Conservation (phyloP, 345 rosid species). For the Hirschfeldia incana region DNA sequence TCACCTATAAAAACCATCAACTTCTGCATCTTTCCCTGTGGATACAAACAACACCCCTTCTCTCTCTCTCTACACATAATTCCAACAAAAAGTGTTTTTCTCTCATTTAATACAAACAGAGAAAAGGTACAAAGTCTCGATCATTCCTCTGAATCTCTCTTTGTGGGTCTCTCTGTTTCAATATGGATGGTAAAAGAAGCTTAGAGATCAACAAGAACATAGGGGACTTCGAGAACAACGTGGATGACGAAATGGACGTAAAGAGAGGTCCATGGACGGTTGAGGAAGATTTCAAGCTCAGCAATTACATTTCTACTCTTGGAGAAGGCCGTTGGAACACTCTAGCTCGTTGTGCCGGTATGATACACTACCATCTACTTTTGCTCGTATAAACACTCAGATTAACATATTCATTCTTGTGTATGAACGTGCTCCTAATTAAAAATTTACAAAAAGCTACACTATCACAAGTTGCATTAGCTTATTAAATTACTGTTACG, state of each 20-base stretch:
- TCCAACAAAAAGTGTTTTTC: constrained; percentile 16
- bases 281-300: constrained; percentile 84
- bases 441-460: constrained; percentile 14
- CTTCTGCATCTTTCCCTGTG: constrained; percentile 25
- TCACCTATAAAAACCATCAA: constrained; percentile 34
- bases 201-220: constrained; percentile 30
- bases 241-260: constrained; percentile 59
- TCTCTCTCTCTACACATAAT: constrained; percentile 25
- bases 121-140: not conserved
- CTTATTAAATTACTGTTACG: not conserved
- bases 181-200: constrained; percentile 50
- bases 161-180: constrained; percentile 30
- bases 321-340: constrained; percentile 97
- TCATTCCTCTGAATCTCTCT: constrained; percentile 30
- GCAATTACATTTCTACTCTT: constrained; percentile 69
- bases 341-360: constrained; percentile 85
- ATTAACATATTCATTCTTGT: not conserved
- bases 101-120: not conserved
- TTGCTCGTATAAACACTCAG: not conserved
- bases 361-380: not conserved
- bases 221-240: constrained; percentile 17
- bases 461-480: constrained; percentile 11
- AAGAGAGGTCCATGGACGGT: constrained; percentile 92
- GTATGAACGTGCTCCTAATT: not conserved
- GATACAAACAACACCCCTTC: constrained; percentile 21